A percentile compares a stretch with the other conserved stretches of the same genome.
These are phyloP conservation scores for Eurotiales sp. DNA, from an alignment of 2,329 filamentous ascomycete species.

Conservation along the genomic window DNA sequence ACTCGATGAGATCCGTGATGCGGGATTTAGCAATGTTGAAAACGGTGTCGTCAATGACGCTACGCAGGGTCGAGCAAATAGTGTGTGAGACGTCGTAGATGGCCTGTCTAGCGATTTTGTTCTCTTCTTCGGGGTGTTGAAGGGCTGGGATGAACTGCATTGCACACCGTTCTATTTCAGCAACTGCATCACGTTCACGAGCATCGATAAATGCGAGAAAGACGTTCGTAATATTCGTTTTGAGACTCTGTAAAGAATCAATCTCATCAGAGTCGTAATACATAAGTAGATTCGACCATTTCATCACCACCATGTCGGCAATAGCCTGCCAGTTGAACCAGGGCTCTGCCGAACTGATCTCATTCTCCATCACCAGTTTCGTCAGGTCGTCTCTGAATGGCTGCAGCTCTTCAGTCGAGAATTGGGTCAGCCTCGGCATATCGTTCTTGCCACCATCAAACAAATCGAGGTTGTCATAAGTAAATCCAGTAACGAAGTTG, in stretches of 20 bases:
- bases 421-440: constrained; percentile 38
- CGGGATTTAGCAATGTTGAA: constrained; percentile 25
- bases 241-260: constrained; percentile 21
- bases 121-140: not conserved
- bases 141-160: constrained; percentile 29
- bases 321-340: constrained; percentile 63
- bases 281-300: constrained; percentile 57
- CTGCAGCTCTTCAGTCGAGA: constrained; percentile 29
- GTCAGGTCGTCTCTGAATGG: constrained; percentile 44
- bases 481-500: constrained; percentile 47
- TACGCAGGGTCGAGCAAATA: constrained; percentile 31
- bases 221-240: constrained; percentile 25
- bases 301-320: constrained; percentile 61
- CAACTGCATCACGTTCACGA: constrained; percentile 22
- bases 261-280: constrained; percentile 26
- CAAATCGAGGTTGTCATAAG: constrained; percentile 37
- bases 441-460: constrained; percentile 33
- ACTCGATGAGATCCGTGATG: constrained; percentile 43
- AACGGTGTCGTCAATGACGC: constrained; percentile 20
- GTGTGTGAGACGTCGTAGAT: constrained; percentile 28
- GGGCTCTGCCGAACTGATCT: constrained; percentile 23
- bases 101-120: constrained; percentile 23
- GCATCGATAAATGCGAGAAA: constrained; percentile 36
- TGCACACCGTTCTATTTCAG: constrained; percentile 31
- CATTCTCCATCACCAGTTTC: constrained; percentile 35